Evolutionary conservation across 352 stramenopile genomes (phyloP).

Genomic region (Globisporangium takayamanum): DNA sequence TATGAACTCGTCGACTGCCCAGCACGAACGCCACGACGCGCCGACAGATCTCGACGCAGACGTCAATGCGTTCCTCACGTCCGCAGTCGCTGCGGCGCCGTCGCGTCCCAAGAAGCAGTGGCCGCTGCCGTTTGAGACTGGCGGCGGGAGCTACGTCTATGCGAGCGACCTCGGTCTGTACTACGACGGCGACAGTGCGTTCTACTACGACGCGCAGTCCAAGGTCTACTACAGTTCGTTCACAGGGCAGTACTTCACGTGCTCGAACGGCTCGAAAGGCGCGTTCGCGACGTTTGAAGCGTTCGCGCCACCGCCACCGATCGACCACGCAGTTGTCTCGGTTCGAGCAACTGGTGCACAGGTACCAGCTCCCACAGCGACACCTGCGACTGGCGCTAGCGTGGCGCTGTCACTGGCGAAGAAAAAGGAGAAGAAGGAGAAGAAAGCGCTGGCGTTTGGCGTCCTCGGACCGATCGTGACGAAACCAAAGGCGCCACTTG

Average conservation of each 20-base stretch:
- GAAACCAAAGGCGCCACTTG: not conserved
- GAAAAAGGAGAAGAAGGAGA: slow-evolving; percentile 2
- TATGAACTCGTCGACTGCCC: not conserved
- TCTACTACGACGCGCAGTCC: slow-evolving; percentile 71
- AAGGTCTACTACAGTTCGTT: slow-evolving; percentile 78
- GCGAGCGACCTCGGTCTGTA: slow-evolving; percentile 62
- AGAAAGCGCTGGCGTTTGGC: slow-evolving; percentile 5
- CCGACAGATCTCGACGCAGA: slow-evolving; percentile 28
- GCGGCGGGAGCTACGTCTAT: slow-evolving; percentile 70
- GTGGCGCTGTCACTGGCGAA: not conserved
- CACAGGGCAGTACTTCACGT: slow-evolving; percentile 58
- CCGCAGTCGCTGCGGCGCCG: slow-evolving; percentile 48
- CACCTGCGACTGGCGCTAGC: not conserved
- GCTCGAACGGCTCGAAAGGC: slow-evolving; percentile 17
- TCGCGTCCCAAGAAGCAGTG: slow-evolving; percentile 75
- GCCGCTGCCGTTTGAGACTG: slow-evolving; percentile 72
- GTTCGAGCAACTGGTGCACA: not conserved
- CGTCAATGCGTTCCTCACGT: slow-evolving; percentile 52
- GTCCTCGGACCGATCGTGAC: not conserved
- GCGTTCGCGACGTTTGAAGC: slow-evolving; percentile 31
- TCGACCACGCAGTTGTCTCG: slow-evolving; percentile 34
- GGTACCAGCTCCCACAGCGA: not conserved
- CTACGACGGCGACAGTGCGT: slow-evolving; percentile 79
- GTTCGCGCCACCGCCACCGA: slow-evolving; percentile 41
- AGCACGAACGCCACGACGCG: slow-evolving; percentile 5